Evolutionary conservation across 2,329 filamentous ascomycete species (phyloP).

Genomic region (Monosporascus sp.): DNA sequence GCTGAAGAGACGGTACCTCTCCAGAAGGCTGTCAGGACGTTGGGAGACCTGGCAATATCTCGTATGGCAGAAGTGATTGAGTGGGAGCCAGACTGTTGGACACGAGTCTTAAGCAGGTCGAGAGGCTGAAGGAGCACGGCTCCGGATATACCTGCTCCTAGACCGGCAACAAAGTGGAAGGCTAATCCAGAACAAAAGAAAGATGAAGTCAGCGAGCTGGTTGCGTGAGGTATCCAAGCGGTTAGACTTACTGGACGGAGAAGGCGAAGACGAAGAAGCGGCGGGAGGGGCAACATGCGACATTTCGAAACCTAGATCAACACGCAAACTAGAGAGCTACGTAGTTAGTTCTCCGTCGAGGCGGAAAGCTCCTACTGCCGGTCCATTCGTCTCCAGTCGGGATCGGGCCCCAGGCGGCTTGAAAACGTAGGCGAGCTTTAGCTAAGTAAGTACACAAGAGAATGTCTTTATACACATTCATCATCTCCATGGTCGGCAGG

Average conservation of each 20-base stretch:
- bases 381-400: constrained; percentile 8
- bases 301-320: constrained; percentile 10
- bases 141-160: constrained; percentile 80
- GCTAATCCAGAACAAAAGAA: constrained; percentile 36
- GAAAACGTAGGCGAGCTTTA: too few relatives aligned
- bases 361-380: constrained; percentile 11
- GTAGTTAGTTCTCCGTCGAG: constrained; percentile 8
- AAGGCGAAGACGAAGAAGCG: constrained; percentile 15
- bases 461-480: too few relatives aligned
- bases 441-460: too few relatives aligned
- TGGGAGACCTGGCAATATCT: constrained; percentile 62
- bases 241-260: constrained; percentile 7
- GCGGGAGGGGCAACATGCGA: constrained; percentile 11
- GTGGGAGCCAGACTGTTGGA: constrained; percentile 76
- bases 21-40: constrained; percentile 70
- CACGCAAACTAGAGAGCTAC: too few relatives aligned
- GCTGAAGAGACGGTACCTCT: constrained; percentile 87
- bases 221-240: too few relatives aligned
- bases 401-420: too few relatives aligned
- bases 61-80: constrained; percentile 65
- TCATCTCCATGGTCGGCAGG: too few relatives aligned
- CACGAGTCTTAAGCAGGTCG: constrained; percentile 91
- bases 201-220: not conserved
- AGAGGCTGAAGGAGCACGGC: constrained; percentile 90
- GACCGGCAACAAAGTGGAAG: constrained; percentile 84